Percentiles rank a stretch among this genome's conserved stretches.
Evolutionary conservation across 441 rosid genomes (phyloP).

Genomic region (Hura crepitans): DNA sequence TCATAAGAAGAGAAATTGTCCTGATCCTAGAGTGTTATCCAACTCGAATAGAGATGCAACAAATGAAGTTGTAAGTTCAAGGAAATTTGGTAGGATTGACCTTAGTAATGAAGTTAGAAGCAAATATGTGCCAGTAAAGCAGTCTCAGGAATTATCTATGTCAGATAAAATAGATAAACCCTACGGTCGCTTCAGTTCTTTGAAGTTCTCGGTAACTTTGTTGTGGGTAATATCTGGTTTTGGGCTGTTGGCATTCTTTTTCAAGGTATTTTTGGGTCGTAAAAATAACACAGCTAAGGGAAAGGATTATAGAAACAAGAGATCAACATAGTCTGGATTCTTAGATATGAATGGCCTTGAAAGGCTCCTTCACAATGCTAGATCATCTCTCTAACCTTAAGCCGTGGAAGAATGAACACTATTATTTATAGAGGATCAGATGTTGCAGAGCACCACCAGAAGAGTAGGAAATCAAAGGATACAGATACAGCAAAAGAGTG

Average conservation of each 20-base stretch:
- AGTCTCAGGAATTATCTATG: slow-evolving; percentile 34
- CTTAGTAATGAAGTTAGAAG: slow-evolving; percentile 25
- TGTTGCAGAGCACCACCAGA: slow-evolving; percentile 9
- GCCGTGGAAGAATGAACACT: slow-evolving; percentile 9
- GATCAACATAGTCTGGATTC: slow-evolving; percentile 43
- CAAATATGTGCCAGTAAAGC: slow-evolving; percentile 25
- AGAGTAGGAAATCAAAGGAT: too few species aligned
- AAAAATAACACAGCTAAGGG: slow-evolving; percentile 52
- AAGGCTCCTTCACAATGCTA: slow-evolving; percentile 29
- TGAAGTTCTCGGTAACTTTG: slow-evolving; percentile 64
- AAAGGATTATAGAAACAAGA: slow-evolving; percentile 60
- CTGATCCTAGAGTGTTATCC: slow-evolving; percentile 40
- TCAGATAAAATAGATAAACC: slow-evolving; percentile 30
- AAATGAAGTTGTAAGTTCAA: slow-evolving; percentile 34
- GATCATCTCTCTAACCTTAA: slow-evolving; percentile 31
- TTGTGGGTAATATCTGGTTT: slow-evolving; percentile 71
- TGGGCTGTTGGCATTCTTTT: slow-evolving; percentile 60
- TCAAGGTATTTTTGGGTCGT: slow-evolving; percentile 52
- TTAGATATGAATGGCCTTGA: slow-evolving; percentile 44
- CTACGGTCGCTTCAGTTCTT: slow-evolving; percentile 54
- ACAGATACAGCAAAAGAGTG: background rate
- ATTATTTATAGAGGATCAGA: slow-evolving; percentile 3
- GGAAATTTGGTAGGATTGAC: slow-evolving; percentile 52
- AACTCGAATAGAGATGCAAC: slow-evolving; percentile 16
- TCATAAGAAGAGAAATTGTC: slow-evolving; percentile 73